A percentile compares a stretch with the other conserved stretches of the same genome.
Evolutionary conservation across 2,329 filamentous ascomycete genomes (phyloP).

Genomic region (Gliomastix tumulicola): DNA sequence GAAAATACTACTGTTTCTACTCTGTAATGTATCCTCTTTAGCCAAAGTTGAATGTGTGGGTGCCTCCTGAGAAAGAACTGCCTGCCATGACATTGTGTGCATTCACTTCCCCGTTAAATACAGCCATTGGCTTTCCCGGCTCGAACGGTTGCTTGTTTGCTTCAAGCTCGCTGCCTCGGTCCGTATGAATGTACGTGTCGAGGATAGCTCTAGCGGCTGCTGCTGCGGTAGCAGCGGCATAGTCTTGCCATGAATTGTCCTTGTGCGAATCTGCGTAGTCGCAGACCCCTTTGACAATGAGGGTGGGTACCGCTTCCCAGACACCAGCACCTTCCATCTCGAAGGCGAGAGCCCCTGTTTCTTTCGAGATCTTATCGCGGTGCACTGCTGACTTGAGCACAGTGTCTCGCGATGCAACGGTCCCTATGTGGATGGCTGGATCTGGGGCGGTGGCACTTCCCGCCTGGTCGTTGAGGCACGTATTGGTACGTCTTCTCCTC

Average conservation of each 20-base stretch:
- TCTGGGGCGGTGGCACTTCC: background rate
- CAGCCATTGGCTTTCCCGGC: too few relatives aligned
- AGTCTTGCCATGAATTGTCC: constrained; percentile 23
- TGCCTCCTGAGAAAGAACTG: too few relatives aligned
- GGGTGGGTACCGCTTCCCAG: constrained; percentile 22
- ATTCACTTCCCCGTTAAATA: too few relatives aligned
- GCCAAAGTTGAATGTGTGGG: too few relatives aligned
- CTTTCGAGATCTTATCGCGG: background rate
- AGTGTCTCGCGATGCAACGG: background rate
- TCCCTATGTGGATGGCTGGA: background rate
- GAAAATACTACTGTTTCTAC: too few relatives aligned
- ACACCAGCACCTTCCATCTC: constrained; percentile 25
- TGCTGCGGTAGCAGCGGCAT: constrained; percentile 28
- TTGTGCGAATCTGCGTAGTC: constrained; percentile 19
- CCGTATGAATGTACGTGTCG: background rate
- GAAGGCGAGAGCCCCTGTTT: constrained; percentile 7
- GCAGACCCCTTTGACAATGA: constrained; percentile 30
- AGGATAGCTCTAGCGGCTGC: constrained; percentile 11
- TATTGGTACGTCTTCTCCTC: background rate
- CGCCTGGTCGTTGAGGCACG: background rate
- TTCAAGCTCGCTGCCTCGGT: too few relatives aligned
- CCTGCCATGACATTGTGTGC: too few relatives aligned
- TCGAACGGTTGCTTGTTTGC: too few relatives aligned
- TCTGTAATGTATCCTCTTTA: too few relatives aligned
- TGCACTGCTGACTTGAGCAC: background rate